A percentile compares a stretch with the other conserved stretches of the same genome.
Conservation (phyloP, 768 basidiomycete genomes). For the Cystofilobasidium capitatum region DNA sequence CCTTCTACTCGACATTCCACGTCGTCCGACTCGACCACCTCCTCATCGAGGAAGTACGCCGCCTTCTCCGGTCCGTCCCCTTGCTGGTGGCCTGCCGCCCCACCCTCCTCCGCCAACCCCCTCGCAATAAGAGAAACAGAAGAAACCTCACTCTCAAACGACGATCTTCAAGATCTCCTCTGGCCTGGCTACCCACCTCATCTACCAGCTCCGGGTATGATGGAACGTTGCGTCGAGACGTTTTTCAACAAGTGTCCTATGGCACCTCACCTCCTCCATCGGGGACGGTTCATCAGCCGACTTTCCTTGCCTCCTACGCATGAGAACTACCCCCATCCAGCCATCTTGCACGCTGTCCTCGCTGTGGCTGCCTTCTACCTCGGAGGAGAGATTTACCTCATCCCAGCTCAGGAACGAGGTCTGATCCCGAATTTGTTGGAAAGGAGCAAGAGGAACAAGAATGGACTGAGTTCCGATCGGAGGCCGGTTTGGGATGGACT, state of each 20-base stretch:
- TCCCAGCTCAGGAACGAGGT: neutral
- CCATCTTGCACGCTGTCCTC: conserved; percentile 73
- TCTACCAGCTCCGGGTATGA: neutral
- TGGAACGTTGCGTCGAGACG: conserved; percentile 49
- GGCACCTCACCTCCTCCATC: conserved; percentile 60
- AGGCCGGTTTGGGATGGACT: neutral
- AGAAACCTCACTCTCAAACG: neutral
- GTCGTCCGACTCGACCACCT: no score
- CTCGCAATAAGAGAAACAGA: neutral
- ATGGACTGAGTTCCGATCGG: neutral
- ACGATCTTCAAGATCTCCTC: neutral
- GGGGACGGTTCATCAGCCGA: conserved; percentile 54
- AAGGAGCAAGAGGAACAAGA: neutral
- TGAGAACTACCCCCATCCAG: conserved; percentile 59
- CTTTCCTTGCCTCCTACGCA: conserved; percentile 58
- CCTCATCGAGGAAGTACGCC: no score
- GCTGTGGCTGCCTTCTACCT: conserved; percentile 61
- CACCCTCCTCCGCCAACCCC: no score
- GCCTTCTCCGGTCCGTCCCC: no score
- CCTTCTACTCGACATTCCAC: no score
- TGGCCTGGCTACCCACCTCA: neutral
- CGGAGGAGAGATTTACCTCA: neutral
- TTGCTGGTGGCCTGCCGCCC: no score
- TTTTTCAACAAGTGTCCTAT: conserved; percentile 73
- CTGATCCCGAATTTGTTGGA: neutral